phyloP scores from a whole-genome alignment of 2,329 filamentous ascomycete species.

The Curvularia verruculosa region DNA sequence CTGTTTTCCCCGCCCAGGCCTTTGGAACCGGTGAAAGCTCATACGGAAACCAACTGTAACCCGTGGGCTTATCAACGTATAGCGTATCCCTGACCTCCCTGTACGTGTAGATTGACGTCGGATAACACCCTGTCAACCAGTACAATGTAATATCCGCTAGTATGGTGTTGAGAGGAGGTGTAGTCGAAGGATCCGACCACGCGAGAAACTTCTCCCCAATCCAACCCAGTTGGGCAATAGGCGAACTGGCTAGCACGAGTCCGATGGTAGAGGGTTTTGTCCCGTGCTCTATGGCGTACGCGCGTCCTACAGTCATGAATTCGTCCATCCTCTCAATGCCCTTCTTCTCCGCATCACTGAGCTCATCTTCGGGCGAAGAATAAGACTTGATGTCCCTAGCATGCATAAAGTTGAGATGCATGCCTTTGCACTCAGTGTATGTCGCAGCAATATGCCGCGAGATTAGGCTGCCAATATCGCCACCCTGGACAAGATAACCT shows the following conservation, averaged over 20 bases:
- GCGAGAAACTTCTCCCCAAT: constrained; percentile 63
- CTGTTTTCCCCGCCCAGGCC: constrained; percentile 50
- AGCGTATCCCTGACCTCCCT: constrained; percentile 40
- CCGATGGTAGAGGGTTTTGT: constrained; percentile 64
- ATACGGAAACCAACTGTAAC: constrained; percentile 53
- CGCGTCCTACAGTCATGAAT: constrained; percentile 53
- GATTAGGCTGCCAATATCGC: constrained; percentile 60
- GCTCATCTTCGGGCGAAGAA: constrained; percentile 24
- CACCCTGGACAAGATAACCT: constrained; percentile 63
- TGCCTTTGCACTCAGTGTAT: constrained; percentile 56
- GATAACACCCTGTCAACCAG: constrained; percentile 61
- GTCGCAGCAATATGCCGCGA: constrained; percentile 51
- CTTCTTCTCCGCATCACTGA: constrained; percentile 46
- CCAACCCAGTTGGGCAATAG: constrained; percentile 64
- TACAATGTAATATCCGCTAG: constrained; percentile 60
- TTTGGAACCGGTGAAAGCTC: constrained; percentile 51
- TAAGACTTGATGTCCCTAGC: constrained; percentile 26
- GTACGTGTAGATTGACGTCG: constrained; percentile 59
- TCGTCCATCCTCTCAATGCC: constrained; percentile 47
- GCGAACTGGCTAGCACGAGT: constrained; percentile 59
- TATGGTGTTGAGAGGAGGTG: constrained; percentile 52
- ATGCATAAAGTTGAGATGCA: constrained; percentile 42
- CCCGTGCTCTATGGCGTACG: constrained; percentile 61
- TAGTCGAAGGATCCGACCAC: constrained; percentile 55
- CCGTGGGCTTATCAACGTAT: constrained; percentile 51